Base-by-base conservation (phyloP, 2,329 filamentous ascomycete species). In the Thielaviopsis musarum region DNA sequence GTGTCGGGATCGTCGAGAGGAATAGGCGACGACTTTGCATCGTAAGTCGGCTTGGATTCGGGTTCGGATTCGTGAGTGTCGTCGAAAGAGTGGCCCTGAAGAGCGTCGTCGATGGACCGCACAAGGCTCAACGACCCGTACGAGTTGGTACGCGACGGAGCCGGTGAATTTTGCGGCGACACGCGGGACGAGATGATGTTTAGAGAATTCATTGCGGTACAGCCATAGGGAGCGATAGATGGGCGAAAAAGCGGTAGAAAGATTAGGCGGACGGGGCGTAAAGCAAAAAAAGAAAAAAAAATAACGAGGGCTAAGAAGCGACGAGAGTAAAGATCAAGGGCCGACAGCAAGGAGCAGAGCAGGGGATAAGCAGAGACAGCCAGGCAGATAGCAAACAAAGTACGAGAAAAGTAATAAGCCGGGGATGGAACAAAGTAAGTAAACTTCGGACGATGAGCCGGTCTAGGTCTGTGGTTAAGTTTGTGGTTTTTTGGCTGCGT, bases 161-260 rank as follows among this genome's bases (percentile, higher is more conserved):
- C 69, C 38, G 80, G 76, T 65, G 75, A 81, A 61, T 79, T 73
- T 59, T 80, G 71, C 65, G 81, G 79, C 66, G 82, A 83, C 70
- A 91, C 87, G 74, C 87, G 85, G 70, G 88, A 83, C 68, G 89
- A 93, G 71, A 96, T 82, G 71, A 95, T 88, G 75, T 93, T 95
- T 77, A 95, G 78, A 68, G 91, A 95, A 83, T 96, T 96, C 91
- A 96, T 96, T 74, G 79, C 87, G 77, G 73, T 71, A 70, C 72
- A 77, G 78, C 81, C 81, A 83, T 81, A 73, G 74, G 68, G 65
- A 64, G 64, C 62, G 21, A 51, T 26, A 26, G n/a, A 53, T 5
- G 48, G 38, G 24, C 38, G 28, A 30, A 7, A 34, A 15, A 30
- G n/a, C 30, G 52, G 17, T 41, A 60, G 34, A 15, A 21, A 56